Percentiles rank a stretch among this genome's conserved stretches.
Evolutionary conservation across 495 filamentous ascomycete species (phyloP).

Genomic region (Penicillium longicatenatum): DNA sequence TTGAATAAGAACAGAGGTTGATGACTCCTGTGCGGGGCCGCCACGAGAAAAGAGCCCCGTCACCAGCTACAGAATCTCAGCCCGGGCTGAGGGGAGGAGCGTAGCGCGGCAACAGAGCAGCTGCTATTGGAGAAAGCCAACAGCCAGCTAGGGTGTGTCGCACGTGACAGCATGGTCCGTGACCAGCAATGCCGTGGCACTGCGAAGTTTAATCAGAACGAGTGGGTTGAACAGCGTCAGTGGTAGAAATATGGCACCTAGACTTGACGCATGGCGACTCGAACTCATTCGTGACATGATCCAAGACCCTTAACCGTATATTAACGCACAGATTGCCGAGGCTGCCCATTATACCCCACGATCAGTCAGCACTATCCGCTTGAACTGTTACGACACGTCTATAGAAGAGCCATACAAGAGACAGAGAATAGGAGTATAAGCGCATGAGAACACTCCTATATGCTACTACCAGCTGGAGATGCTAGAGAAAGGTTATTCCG

Average conservation of each 20-base stretch:
- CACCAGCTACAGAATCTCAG: slow-evolving; percentile 5
- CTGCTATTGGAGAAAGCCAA: slow-evolving; percentile 5
- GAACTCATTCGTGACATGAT: slow-evolving; percentile 22
- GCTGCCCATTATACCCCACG: slow-evolving; percentile 25
- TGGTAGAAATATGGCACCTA: slow-evolving; percentile 15
- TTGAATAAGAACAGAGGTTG: slow-evolving; percentile 1
- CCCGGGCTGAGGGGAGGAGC: slow-evolving; percentile 4
- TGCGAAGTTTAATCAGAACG: no score
- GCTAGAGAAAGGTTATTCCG: no score
- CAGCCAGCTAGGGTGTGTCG: slow-evolving; percentile 5
- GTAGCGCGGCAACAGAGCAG: slow-evolving; percentile 7
- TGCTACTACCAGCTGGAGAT: no score
- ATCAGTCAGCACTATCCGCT: slow-evolving; percentile 17
- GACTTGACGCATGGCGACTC: slow-evolving; percentile 8
- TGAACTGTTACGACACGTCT: no score
- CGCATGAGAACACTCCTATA: no score
- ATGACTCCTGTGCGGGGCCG: neutral
- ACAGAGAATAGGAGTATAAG: no score
- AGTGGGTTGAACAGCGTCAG: neutral
- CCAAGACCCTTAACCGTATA: slow-evolving; percentile 9
- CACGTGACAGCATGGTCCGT: slow-evolving; percentile 4
- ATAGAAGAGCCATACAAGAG: no score
- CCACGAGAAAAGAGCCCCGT: neutral
- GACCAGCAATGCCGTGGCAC: no score
- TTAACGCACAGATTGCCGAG: slow-evolving; percentile 28